phyloP scores from a whole-genome alignment of 208 protist genomes.

The Crithidia sp. region DNA sequence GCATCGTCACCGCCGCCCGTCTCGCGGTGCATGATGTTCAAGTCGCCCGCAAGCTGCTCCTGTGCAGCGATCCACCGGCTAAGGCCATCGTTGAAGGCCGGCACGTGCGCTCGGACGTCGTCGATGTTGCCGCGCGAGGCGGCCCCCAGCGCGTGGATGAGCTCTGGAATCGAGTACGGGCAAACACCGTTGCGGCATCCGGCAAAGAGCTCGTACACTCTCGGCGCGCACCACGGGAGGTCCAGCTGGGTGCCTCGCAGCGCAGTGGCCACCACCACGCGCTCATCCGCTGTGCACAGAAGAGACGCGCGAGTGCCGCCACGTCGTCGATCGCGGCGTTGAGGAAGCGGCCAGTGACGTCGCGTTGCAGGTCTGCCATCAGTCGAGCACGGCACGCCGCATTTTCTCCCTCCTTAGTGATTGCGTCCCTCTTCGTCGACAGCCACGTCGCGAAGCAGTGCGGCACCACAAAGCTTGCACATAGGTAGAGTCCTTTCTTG shows the following conservation, averaged over 20 bases:
- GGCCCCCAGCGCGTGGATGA: background rate
- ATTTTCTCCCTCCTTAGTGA: background rate
- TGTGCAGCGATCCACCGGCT: background rate
- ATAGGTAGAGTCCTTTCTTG: background rate
- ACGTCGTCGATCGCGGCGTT: background rate
- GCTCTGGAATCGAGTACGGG: background rate
- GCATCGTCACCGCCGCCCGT: background rate
- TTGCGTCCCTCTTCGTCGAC: background rate
- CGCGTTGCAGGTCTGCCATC: background rate
- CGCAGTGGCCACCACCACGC: background rate
- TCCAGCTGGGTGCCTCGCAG: background rate
- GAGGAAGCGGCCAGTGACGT: background rate
- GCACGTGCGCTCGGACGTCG: background rate
- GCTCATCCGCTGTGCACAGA: background rate
- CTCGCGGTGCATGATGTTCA: background rate
- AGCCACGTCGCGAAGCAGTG: background rate
- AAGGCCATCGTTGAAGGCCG: background rate
- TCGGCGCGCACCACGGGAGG: background rate
- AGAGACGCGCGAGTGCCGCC: background rate
- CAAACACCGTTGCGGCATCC: background rate
- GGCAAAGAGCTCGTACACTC: background rate
- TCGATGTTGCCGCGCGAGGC: background rate
- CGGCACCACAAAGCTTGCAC: background rate
- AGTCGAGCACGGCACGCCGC: background rate
- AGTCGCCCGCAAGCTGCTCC: background rate